phyloP scores from a whole-genome alignment of 2,329 filamentous ascomycete species.

The Apiospora saccharicola region DNA sequence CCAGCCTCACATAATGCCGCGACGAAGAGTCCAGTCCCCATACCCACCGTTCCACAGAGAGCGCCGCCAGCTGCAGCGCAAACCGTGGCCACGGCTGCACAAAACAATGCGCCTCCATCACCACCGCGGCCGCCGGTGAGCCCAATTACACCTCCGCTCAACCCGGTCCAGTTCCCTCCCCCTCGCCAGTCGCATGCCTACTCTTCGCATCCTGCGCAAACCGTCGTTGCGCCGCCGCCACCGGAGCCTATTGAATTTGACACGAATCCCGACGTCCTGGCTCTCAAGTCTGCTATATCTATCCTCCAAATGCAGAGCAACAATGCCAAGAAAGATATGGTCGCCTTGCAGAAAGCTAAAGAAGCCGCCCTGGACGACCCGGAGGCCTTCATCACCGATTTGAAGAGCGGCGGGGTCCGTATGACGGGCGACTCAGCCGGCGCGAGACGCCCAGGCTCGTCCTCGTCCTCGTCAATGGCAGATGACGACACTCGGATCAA shows the following conservation, averaged over 20 bases:
- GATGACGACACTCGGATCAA: conserved; percentile 16
- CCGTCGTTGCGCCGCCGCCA: conserved; percentile 48
- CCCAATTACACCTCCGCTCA: conserved; percentile 61
- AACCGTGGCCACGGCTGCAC: conserved; percentile 34
- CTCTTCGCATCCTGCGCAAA: conserved; percentile 33
- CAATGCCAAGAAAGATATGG: conserved; percentile 79
- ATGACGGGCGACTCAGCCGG: conserved; percentile 35
- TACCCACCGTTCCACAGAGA: conserved; percentile 23
- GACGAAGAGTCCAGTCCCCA: conserved; percentile 1
- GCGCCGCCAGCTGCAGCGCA: conserved; percentile 11
- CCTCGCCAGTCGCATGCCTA: conserved; percentile 38
- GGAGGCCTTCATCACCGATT: conserved; percentile 72
- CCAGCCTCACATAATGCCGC: background rate
- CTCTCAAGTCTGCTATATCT: conserved; percentile 83
- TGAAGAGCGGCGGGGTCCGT: conserved; percentile 68
- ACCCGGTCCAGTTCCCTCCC: conserved; percentile 43
- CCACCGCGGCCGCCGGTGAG: conserved; percentile 60
- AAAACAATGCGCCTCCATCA: conserved; percentile 42
- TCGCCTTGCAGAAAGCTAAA: conserved; percentile 73
- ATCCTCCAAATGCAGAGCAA: conserved; percentile 86
- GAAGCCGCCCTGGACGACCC: conserved; percentile 75
- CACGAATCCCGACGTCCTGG: conserved; percentile 84
- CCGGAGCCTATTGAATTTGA: conserved; percentile 64
- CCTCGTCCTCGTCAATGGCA: conserved; percentile 18
- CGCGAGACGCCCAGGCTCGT: conserved; percentile 20